Conservation (phyloP, 352 stramenopile genomes). For the Aphanomyces euteiches region DNA sequence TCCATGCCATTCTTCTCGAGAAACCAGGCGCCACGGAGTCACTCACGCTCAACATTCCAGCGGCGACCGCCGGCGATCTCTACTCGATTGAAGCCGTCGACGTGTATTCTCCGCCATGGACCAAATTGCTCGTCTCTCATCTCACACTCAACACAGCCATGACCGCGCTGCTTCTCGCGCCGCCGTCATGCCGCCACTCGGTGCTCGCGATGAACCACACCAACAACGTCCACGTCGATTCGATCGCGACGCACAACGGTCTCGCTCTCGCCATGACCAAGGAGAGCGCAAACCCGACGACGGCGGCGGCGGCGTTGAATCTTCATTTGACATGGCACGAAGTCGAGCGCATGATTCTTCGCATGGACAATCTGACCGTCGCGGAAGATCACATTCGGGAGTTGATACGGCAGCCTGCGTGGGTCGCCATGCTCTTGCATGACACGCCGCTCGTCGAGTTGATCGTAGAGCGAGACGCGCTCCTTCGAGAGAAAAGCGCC, state of each 20-base stretch:
- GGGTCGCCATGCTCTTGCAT: not conserved
- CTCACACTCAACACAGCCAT: not conserved
- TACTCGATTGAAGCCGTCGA: not conserved
- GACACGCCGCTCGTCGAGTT: constrained; percentile 26
- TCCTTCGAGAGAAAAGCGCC: constrained; percentile 17
- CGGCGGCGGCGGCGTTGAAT: constrained; percentile 15
- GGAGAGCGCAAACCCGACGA: not conserved
- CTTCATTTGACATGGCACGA: not conserved
- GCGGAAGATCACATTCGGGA: not conserved
- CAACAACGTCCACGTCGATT: not conserved
- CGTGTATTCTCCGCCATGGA: constrained; percentile 17
- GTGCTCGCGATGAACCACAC: constrained; percentile 4
- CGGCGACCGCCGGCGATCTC: not conserved
- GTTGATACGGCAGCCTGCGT: not conserved
- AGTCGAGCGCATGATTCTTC: constrained; percentile 18
- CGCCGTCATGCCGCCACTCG: not conserved
- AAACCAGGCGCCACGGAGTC: not conserved
- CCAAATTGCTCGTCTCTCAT: not conserved
- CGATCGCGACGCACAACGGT: not conserved
- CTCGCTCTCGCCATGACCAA: constrained; percentile 5
- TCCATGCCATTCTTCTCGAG: not conserved
- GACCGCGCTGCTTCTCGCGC: not conserved
- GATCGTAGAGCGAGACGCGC: not conserved
- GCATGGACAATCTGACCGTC: constrained; percentile 23
- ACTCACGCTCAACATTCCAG: not conserved